Conservation (phyloP, 2,329 filamentous ascomycete species). For the Penicillium sp. region DNA sequence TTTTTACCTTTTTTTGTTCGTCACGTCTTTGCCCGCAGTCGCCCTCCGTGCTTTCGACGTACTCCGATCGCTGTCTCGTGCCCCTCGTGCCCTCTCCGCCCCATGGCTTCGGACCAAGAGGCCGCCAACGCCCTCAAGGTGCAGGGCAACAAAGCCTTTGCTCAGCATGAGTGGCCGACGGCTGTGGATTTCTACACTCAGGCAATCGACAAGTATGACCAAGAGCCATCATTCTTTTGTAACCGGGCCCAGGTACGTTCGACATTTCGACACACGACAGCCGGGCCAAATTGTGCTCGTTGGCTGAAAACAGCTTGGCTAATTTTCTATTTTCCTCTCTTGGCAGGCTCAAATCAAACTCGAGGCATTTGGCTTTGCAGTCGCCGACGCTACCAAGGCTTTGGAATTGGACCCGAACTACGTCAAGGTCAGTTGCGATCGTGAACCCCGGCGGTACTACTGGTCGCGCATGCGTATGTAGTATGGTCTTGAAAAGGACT, state of each 20-base stretch:
- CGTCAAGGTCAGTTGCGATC: constrained; percentile 61
- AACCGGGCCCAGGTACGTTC: constrained; percentile 81
- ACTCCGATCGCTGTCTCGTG: constrained; percentile 25
- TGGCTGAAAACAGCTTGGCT: no score
- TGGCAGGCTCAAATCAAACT: constrained; percentile 84
- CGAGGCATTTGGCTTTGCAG: constrained; percentile 88
- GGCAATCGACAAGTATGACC: constrained; percentile 76
- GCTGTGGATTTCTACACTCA: constrained; percentile 80
- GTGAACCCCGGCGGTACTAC: not conserved
- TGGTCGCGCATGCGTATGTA: not conserved
- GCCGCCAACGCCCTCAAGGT: constrained; percentile 82
- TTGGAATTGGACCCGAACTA: constrained; percentile 83
- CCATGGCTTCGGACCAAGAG: constrained; percentile 48
- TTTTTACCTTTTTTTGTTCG: not conserved
- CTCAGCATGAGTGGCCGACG: constrained; percentile 73
- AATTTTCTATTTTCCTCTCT: constrained; percentile 6
- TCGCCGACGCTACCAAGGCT: constrained; percentile 83
- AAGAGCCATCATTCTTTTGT: constrained; percentile 84
- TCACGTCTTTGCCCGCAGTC: constrained; percentile 1
- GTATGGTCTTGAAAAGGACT: no score
- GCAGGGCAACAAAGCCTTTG: constrained; percentile 90
- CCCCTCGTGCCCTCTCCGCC: constrained; percentile 17
- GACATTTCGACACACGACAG: no score
- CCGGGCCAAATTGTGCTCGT: no score
- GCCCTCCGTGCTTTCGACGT: not conserved